Base-by-base conservation (phyloP, 106 monocot genomes). In the Apostasia ramifera region DNA sequence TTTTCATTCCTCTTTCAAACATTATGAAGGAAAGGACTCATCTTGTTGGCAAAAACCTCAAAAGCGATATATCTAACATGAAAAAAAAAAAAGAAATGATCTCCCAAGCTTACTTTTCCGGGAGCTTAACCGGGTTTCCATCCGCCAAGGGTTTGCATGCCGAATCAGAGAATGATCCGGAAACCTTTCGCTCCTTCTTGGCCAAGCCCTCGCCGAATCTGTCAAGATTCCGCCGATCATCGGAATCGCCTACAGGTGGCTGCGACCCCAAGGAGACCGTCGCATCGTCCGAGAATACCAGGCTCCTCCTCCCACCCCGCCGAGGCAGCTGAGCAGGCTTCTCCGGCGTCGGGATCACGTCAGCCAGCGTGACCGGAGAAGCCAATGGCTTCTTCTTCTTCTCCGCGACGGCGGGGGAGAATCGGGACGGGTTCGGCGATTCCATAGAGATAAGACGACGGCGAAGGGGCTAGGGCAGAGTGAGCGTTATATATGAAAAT, bases 331-430 rank as follows among this genome's bases (percentile, higher is more conserved):
- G 71, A 37, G 40, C 58, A 45, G 74, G 71, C 79, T 81, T 93
- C 83, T 85, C 85, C 37, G 83, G 88, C 13, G 83, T 92, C 60
- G 55, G 10, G 78, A 88, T 81, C 65, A 74, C 63, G 14, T 69
- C 74, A 9, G 70, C 55, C 9, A 40, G 26, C 26, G 26, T 26
- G 26, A 26, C 26, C 26, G 57, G 81, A 38, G 59, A 38, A 1
- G 50, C 6, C 12, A 63, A 45, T 4, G 6, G 40, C 8, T 49
- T 8, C 44, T 45, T 44, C 54, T 66, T 53, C 51, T 12, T 59
- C 40, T 14, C 1, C 52, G 70, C 2, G 68, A 66, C 49, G 58
- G 68, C 55, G 26, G 26, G 26, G 61, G 76, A n/a, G 44, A 61
- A 62, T 3, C 15, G 13, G 45, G 72, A 56, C 10, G 53, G 59